Evolutionary conservation across 805 yeast species (phyloP), one percentile per base, ranked within the genome.

Genomic region (Zygoascus ofunaensis): DNA sequence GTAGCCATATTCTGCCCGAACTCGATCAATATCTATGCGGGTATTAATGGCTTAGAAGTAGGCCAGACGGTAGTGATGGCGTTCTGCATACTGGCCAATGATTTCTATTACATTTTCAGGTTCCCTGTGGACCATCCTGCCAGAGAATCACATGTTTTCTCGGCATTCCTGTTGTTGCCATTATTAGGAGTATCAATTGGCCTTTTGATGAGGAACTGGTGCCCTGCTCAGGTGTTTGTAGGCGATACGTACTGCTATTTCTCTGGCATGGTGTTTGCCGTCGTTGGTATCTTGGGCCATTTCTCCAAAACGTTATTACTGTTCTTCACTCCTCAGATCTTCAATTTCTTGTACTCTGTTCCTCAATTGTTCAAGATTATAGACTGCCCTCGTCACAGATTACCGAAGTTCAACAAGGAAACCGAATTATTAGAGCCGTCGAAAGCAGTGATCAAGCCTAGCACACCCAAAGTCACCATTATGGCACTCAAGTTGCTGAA

Each of bases 201-300:
- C 0, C 65, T 92, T 44, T 74, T 84, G 54, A 77, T 75, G 53
- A 81, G 71, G 68, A 92, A 92, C 60, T 83, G 89, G 82, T 92
- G 72, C 68, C 98, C 98, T 0, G 87, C 98, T 0, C 66, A 66
- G 45, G 97, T 87, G 1, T 92, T 92, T 65, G 99, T 92, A 5
- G 99, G 99, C 24, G 99, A 92, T 60, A 90, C 98, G 0, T 92
- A 83, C 69, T 92, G 99, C 65, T 92, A 92, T 64, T 89, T 92
- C 63, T 87, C 95, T 21, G 99, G 99, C 3, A 92, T 92, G 98
- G 95, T 92, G 1, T 87, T 92, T 63, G 98, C 97, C 0, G 92
- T 89, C 22, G 95, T 86, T 24, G 97, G 97, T 1, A 92, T 92
- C 30, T 72, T 86, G 47, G 97, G 97, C 1, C 99, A 92, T 68